Percentiles rank a stretch among this genome's conserved stretches.
Evolutionary conservation across 768 basidiomycete species (phyloP).

Genomic region (Boletus fagicola): DNA sequence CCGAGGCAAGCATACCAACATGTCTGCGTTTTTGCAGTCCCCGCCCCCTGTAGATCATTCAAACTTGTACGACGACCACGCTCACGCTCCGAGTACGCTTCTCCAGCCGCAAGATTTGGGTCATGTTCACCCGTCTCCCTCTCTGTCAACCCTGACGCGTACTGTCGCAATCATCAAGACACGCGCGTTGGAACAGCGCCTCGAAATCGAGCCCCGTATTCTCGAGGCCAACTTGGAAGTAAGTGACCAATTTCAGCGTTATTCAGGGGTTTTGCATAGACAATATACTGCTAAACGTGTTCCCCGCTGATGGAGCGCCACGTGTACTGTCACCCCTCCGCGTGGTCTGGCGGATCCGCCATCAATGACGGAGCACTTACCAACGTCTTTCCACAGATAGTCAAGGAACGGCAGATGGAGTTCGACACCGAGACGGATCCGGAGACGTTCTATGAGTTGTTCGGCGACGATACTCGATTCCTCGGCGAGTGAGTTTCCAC

Average conservation of each 20-base stretch:
- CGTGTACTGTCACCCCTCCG: slow-evolving; percentile 3
- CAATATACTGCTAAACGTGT: slow-evolving; percentile 2
- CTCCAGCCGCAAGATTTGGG: slow-evolving; percentile 5
- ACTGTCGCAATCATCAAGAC: slow-evolving; percentile 85
- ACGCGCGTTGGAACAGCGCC: slow-evolving; percentile 68
- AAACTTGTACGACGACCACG: slow-evolving; percentile 15
- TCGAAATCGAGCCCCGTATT: slow-evolving; percentile 79
- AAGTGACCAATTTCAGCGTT: slow-evolving; percentile 19
- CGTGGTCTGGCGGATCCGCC: slow-evolving; percentile 16
- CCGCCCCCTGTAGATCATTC: slow-evolving; percentile 17
- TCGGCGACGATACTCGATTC: slow-evolving; percentile 72
- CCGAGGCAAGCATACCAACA: slow-evolving; percentile 14
- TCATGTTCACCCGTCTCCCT: slow-evolving; percentile 9
- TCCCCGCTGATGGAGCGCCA: slow-evolving; percentile 2
- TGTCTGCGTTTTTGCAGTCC: slow-evolving; percentile 20
- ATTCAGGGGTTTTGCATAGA: slow-evolving; percentile 2
- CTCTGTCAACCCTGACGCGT: slow-evolving; percentile 38
- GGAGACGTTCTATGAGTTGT: slow-evolving; percentile 74
- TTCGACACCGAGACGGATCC: slow-evolving; percentile 83
- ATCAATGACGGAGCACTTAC: slow-evolving; percentile 17
- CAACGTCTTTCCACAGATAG: slow-evolving; percentile 50
- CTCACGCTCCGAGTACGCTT: slow-evolving; percentile 1
- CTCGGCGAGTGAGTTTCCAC: slow-evolving; percentile 66
- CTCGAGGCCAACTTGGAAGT: slow-evolving; percentile 84
- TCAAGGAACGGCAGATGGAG: slow-evolving; percentile 87